Evolutionary conservation across 2,329 filamentous ascomycete species (phyloP).

Genomic region (Metarhizium rileyi): DNA sequence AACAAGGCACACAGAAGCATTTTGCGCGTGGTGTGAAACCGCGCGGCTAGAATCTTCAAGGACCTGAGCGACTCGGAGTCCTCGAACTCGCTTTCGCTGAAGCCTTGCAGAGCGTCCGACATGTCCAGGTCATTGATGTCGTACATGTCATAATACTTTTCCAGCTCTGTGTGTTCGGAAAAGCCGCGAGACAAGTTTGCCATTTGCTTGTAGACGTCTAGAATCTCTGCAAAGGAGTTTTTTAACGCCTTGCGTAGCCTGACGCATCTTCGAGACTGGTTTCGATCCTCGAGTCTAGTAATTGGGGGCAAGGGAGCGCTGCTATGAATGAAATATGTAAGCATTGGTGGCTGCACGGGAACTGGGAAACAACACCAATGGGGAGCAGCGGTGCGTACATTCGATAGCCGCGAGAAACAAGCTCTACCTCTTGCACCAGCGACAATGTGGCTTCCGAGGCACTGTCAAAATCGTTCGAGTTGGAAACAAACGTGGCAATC

Average conservation of each 20-base stretch:
- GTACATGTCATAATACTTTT: constrained; percentile 88
- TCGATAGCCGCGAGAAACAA: constrained; percentile 83
- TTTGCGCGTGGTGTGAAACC: constrained; percentile 72
- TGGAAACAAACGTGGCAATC: constrained; percentile 58
- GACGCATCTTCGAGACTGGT: constrained; percentile 68
- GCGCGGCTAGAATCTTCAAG: constrained; percentile 71
- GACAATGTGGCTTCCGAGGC: constrained; percentile 66
- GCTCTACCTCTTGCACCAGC: constrained; percentile 88
- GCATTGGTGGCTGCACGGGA: background rate
- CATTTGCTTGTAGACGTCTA: constrained; percentile 63
- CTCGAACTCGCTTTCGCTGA: constrained; percentile 60
- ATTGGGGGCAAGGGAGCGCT: constrained; percentile 88
- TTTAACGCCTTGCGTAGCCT: constrained; percentile 70
- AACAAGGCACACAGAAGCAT: constrained; percentile 83
- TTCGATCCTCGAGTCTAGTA: constrained; percentile 76
- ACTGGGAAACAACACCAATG: background rate
- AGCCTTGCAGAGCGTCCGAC: constrained; percentile 56
- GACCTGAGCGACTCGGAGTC: constrained; percentile 69
- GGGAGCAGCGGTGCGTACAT: no score
- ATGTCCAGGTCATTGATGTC: constrained; percentile 68
- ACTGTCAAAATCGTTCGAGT: constrained; percentile 72
- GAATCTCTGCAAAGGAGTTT: constrained; percentile 56
- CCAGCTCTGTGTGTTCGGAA: constrained; percentile 70
- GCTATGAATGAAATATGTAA: constrained; percentile 32
- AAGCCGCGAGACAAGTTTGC: constrained; percentile 60